Conservation (phyloP, 306 rosid genomes). For the Acacia acuminata region DNA sequence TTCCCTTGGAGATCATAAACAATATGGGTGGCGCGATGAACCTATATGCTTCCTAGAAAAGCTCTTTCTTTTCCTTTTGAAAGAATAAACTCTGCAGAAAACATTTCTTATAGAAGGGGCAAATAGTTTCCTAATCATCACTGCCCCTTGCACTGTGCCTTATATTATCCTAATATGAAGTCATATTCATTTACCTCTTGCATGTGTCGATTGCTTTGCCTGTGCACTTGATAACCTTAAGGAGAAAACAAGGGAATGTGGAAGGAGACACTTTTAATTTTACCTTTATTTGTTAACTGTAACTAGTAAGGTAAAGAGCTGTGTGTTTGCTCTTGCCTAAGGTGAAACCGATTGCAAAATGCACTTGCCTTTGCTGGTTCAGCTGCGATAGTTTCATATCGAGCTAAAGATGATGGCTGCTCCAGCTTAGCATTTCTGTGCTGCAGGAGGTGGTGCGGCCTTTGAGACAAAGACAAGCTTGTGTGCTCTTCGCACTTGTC, state of each 20-base stretch:
- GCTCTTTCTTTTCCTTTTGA: background rate
- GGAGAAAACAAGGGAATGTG: background rate
- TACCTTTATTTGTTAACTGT: background rate
- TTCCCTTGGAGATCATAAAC: background rate
- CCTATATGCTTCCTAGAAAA: background rate
- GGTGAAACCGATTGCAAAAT: too few species aligned
- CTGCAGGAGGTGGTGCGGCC: background rate
- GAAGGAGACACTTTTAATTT: background rate
- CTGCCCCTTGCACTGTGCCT: conserved; percentile 20
- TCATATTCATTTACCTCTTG: background rate
- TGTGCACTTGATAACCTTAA: background rate
- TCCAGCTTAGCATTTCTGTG: background rate
- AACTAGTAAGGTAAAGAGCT: background rate
- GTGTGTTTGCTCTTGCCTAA: background rate
- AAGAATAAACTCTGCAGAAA: background rate
- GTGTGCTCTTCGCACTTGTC: too few species aligned
- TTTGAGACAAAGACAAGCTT: too few species aligned
- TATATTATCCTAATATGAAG: background rate
- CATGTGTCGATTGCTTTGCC: background rate
- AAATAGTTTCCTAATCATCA: background rate
- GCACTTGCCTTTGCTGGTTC: too few species aligned
- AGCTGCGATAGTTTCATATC: background rate
- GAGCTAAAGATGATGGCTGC: background rate
- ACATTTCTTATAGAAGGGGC: background rate
- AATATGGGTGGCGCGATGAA: background rate